A percentile compares a stretch with the other conserved stretches of the same genome.
Evolutionary conservation across 1,284 basidiomycete genomes (phyloP).

Genomic region (Moniliella sp.): DNA sequence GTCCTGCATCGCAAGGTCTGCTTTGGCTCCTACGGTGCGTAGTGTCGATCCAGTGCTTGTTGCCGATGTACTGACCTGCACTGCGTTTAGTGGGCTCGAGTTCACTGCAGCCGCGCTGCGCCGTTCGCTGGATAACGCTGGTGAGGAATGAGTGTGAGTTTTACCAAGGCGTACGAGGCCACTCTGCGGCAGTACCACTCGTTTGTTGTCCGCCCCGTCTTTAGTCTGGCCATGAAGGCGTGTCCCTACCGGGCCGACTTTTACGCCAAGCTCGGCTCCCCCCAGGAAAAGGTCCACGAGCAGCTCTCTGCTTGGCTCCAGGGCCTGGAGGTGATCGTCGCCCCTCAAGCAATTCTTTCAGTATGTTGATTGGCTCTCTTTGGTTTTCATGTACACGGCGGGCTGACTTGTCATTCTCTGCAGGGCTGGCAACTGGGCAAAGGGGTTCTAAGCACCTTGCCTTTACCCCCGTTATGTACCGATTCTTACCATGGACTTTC

Average conservation of each 20-base stretch:
- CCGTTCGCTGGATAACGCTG: slow-evolving; percentile 47
- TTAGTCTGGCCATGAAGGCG: slow-evolving; percentile 79
- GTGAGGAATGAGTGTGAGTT: slow-evolving; percentile 53
- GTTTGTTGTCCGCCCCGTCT: slow-evolving; percentile 64
- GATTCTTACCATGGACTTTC: no score
- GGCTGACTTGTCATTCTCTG: no score
- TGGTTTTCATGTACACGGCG: no score
- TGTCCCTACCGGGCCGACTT: slow-evolving; percentile 78
- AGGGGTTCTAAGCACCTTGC: no score
- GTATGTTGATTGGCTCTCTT: no score
- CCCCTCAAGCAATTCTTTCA: slow-evolving; percentile 52
- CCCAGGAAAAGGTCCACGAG: slow-evolving; percentile 47
- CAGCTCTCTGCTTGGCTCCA: slow-evolving; percentile 59
- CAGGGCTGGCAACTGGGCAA: no score
- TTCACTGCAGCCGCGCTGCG: slow-evolving; percentile 75
- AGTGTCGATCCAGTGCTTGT: no score
- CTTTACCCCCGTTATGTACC: no score
- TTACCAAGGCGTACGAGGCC: slow-evolving; percentile 58
- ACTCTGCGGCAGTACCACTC: slow-evolving; percentile 70
- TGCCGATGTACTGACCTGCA: no score
- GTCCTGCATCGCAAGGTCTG: slow-evolving; percentile 66
- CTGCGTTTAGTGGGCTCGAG: slow-evolving; percentile 63
- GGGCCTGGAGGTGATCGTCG: slow-evolving; percentile 51
- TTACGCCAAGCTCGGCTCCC: slow-evolving; percentile 62
- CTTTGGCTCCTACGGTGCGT: slow-evolving; percentile 81